Evolutionary conservation across 1,139 yeast genomes (phyloP).

Genomic region (Kluyveromyces sp.): DNA sequence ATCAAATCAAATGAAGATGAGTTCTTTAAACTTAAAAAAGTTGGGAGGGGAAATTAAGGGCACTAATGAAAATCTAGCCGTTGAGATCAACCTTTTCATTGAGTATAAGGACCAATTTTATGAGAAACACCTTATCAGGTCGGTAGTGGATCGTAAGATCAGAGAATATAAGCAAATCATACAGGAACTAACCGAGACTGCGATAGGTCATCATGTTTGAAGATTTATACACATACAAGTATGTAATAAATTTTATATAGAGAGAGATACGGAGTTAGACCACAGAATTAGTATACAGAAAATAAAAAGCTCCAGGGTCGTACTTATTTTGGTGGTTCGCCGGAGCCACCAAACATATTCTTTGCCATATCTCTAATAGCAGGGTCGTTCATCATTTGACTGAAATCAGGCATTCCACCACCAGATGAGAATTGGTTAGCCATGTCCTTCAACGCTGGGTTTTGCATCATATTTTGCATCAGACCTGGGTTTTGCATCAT

Average conservation of each 20-base stretch:
- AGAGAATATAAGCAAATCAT: not conserved
- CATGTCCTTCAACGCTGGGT: conserved; percentile 74
- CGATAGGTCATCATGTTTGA: not conserved
- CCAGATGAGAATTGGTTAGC: conserved; percentile 63
- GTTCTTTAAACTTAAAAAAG: conserved; percentile 10
- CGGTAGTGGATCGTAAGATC: conserved; percentile 16
- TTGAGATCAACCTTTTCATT: conserved; percentile 52
- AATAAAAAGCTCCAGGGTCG: too few species aligned
- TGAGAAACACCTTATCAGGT: conserved; percentile 25
- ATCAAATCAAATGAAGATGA: conserved; percentile 22
- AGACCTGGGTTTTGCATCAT: conserved; percentile 89
- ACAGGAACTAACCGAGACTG: not conserved
- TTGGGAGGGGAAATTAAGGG: conserved; percentile 18
- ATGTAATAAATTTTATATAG: not conserved
- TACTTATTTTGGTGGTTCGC: not conserved
- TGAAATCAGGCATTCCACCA: conserved; percentile 51
- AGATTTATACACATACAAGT: not conserved
- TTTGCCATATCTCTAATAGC: conserved; percentile 61
- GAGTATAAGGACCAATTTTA: conserved; percentile 41
- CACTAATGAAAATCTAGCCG: conserved; percentile 52
- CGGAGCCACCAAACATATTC: conserved; percentile 36
- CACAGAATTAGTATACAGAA: too few species aligned
- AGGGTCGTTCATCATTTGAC: conserved; percentile 74
- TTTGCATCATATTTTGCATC: conserved; percentile 65
- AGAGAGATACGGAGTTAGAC: too few species aligned